Evolutionary conservation across 2,329 filamentous ascomycete genomes (phyloP).

Genomic region (Xylariaceae sp.): DNA sequence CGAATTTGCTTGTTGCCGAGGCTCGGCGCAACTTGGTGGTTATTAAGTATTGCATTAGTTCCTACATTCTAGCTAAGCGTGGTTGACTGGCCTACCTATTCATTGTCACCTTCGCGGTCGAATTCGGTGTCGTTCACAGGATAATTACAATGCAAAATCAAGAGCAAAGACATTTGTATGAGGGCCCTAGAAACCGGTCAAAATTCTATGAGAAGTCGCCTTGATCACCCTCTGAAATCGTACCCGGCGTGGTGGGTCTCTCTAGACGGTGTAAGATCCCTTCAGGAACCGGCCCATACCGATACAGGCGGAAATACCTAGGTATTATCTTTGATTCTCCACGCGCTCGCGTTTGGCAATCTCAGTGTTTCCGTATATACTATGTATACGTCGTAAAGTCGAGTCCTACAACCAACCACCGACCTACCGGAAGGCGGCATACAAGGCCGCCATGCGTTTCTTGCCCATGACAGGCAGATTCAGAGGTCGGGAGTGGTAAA

Average conservation of each 20-base stretch:
- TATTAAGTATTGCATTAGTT: neutral
- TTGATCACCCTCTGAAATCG: neutral
- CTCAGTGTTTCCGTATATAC: neutral
- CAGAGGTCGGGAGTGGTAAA: constrained; percentile 7
- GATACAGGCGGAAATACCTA: no score
- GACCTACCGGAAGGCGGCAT: constrained; percentile 11
- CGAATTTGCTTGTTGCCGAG: neutral
- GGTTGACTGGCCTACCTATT: neutral
- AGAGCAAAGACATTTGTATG: neutral
- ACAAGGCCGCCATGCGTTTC: constrained; percentile 6
- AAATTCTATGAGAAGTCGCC: neutral
- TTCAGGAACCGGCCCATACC: neutral
- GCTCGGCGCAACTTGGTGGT: neutral
- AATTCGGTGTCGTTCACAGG: neutral
- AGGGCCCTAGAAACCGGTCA: neutral
- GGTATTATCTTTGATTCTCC: no score
- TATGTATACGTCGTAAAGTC: neutral
- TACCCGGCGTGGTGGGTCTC: neutral
- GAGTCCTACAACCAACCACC: neutral
- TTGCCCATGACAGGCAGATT: neutral
- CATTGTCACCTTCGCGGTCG: neutral
- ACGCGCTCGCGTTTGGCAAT: neutral
- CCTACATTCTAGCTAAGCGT: neutral
- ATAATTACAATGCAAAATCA: neutral
- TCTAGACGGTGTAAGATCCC: neutral